phyloP scores from a whole-genome alignment of 2,329 filamentous ascomycete species.

The Fusarium penzigii region DNA sequence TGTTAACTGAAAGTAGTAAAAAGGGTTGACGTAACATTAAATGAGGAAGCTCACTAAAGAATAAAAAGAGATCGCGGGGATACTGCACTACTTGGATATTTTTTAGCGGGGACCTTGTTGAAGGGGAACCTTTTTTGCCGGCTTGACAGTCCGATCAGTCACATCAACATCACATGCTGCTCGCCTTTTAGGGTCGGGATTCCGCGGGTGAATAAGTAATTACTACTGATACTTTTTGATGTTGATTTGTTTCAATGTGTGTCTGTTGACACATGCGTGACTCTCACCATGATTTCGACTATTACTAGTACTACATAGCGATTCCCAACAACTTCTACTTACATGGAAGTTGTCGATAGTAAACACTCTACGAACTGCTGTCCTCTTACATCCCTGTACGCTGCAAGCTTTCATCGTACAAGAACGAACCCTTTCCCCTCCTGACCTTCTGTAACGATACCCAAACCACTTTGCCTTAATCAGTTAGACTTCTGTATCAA shows the following conservation, averaged over 20 bases:
- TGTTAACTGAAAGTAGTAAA: not conserved
- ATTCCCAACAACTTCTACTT: too few species aligned
- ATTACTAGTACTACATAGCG: too few species aligned
- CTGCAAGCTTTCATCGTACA: slow-evolving; percentile 20
- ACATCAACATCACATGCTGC: slow-evolving; percentile 24
- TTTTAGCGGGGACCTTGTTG: slow-evolving; percentile 31
- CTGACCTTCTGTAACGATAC: not conserved
- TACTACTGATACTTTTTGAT: too few species aligned
- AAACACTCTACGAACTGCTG: not conserved
- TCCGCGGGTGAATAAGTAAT: too few species aligned
- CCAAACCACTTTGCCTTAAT: not conserved
- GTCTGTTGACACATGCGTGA: too few species aligned
- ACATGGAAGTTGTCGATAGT: too few species aligned
- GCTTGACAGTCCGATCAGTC: too few species aligned
- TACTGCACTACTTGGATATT: slow-evolving; percentile 35
- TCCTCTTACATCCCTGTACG: slow-evolving; percentile 11
- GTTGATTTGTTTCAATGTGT: too few species aligned
- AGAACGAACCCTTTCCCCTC: slow-evolving; percentile 6
- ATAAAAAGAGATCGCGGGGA: slow-evolving; percentile 24
- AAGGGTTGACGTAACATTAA: slow-evolving; percentile 12
- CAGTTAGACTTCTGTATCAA: not conserved
- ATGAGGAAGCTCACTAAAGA: slow-evolving; percentile 16
- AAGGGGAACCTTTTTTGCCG: too few species aligned
- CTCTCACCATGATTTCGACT: too few species aligned
- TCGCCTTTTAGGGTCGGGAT: too few species aligned